phyloP scores from a whole-genome alignment of 2,329 filamentous ascomycete species.

The Colletotrichum sp. region DNA sequence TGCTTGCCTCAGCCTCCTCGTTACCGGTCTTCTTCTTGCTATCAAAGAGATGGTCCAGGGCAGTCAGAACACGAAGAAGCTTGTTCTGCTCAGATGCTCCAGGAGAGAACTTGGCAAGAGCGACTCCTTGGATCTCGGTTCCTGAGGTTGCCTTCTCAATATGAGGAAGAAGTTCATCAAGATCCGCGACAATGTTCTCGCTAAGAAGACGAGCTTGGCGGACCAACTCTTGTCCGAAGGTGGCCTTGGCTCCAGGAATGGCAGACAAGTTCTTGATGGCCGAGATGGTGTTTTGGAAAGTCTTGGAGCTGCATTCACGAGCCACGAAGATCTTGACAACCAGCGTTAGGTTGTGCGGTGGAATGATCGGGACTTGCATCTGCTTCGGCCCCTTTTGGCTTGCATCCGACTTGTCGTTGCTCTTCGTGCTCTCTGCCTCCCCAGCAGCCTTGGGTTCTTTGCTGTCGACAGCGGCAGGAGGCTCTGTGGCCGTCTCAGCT shows the following conservation, averaged over 20 bases:
- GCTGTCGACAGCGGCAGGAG: conserved; percentile 13
- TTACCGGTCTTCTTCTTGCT: conserved; percentile 69
- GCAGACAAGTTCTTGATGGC: conserved; percentile 98
- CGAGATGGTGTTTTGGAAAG: conserved; percentile 95
- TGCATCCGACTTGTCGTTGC: conserved; percentile 44
- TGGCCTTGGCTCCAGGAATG: conserved; percentile 86
- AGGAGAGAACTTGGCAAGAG: conserved; percentile 93
- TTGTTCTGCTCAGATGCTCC: conserved; percentile 97
- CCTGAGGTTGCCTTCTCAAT: conserved; percentile 87
- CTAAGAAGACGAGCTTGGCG: conserved; percentile 85
- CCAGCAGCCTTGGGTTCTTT: background rate
- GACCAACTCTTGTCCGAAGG: conserved; percentile 93
- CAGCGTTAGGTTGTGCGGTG: conserved; percentile 85
- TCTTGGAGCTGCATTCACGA: conserved; percentile 95
- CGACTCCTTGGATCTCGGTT: conserved; percentile 94
- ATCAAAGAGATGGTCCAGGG: conserved; percentile 94
- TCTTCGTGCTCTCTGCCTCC: conserved; percentile 32
- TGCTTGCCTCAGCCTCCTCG: conserved; percentile 54
- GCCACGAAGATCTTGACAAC: conserved; percentile 98
- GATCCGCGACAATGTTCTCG: conserved; percentile 81
- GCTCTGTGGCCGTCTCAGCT: conserved; percentile 24
- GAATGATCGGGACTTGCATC: conserved; percentile 82
- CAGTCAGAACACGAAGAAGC: conserved; percentile 87
- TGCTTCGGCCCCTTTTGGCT: conserved; percentile 58
- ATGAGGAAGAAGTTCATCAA: conserved; percentile 83